Percentiles rank a stretch among this genome's conserved stretches.
Evolutionary conservation across 2,329 filamentous ascomycete genomes (phyloP).

Genomic region (Onygena corvina): DNA sequence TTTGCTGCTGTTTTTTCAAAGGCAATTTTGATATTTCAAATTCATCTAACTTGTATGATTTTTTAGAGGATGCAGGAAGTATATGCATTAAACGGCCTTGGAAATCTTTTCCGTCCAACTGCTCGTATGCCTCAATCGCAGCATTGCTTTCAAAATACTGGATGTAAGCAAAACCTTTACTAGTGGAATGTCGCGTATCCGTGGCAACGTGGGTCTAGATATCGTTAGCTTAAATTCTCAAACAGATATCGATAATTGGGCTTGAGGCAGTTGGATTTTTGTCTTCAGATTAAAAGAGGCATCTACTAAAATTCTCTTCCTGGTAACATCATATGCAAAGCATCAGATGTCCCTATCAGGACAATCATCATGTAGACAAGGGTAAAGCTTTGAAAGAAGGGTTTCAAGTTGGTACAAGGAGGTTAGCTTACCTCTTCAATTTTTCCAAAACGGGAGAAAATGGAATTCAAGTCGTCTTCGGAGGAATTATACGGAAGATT

Average conservation of each 20-base stretch:
- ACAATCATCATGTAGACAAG: slow-evolving; percentile 66
- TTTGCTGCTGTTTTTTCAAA: slow-evolving; percentile 84
- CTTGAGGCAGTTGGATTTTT: slow-evolving; percentile 15
- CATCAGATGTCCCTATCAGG: slow-evolving; percentile 99
- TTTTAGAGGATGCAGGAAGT: slow-evolving; percentile 70
- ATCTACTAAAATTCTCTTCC: slow-evolving; percentile 99
- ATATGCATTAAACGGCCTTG: slow-evolving; percentile 88
- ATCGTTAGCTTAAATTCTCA: slow-evolving; percentile 7
- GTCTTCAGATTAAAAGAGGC: slow-evolving; percentile 75
- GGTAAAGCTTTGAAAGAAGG: slow-evolving; percentile 3
- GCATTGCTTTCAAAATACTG: slow-evolving; percentile 60
- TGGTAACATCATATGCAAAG: slow-evolving; percentile 80
- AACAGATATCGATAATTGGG: slow-evolving; percentile 7
- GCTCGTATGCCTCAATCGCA: slow-evolving; percentile 66
- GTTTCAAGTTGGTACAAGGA: slow-evolving; percentile 14
- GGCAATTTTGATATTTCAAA: slow-evolving; percentile 82
- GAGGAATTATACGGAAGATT: slow-evolving; percentile 74
- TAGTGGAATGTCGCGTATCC: slow-evolving; percentile 54
- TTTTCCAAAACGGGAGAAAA: slow-evolving; percentile 59
- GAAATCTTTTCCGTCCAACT: slow-evolving; percentile 73
- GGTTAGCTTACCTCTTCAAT: slow-evolving; percentile 69
- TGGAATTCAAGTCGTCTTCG: slow-evolving; percentile 60
- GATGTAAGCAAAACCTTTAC: slow-evolving; percentile 85
- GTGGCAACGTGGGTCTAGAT: slow-evolving; percentile 72
- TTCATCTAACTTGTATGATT: slow-evolving; percentile 71